phyloP scores from a whole-genome alignment of 192 early-diverging fungal genomes.

The Backusella circina region DNA sequence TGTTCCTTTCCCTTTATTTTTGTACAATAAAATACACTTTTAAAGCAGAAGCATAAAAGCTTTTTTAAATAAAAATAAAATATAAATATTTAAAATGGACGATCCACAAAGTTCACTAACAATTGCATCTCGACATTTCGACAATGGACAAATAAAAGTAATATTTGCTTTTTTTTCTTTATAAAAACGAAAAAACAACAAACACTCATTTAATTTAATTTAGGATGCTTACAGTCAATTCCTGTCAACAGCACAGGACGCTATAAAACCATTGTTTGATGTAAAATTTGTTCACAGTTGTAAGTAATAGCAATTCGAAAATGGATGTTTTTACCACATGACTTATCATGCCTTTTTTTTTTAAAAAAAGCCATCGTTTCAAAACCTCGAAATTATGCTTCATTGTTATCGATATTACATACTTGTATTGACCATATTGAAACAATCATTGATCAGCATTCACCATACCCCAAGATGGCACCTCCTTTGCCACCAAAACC shows the following conservation, averaged over 20 bases:
- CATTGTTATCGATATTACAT: slow-evolving; percentile 1
- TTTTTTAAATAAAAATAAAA: background rate
- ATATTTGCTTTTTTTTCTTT: background rate
- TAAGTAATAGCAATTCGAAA: background rate
- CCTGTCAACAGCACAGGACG: slow-evolving; percentile 4
- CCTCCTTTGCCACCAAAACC: slow-evolving; percentile 16
- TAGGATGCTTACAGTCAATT: slow-evolving; percentile 8
- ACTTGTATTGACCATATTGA: slow-evolving; percentile 9
- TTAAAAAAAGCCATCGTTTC: slow-evolving; percentile 3
- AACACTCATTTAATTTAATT: background rate
- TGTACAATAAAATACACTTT: background rate
- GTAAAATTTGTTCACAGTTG: slow-evolving; percentile 13
- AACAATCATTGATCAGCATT: slow-evolving; percentile 5
- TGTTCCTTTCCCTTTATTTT: background rate
- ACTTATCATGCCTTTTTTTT: background rate
- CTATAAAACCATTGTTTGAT: slow-evolving; percentile 7
- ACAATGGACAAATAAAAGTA: slow-evolving; percentile 33
- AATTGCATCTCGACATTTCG: slow-evolving; percentile 14
- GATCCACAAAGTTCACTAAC: slow-evolving; percentile 16
- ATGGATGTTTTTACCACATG: background rate
- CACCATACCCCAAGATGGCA: background rate
- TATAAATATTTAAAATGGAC: slow-evolving; percentile 17
- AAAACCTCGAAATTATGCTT: background rate
- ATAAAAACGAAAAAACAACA: background rate
- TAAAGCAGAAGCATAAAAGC: background rate